phyloP scores from a whole-genome alignment of 306 rosid species.

The Sesbania bispinosa region DNA sequence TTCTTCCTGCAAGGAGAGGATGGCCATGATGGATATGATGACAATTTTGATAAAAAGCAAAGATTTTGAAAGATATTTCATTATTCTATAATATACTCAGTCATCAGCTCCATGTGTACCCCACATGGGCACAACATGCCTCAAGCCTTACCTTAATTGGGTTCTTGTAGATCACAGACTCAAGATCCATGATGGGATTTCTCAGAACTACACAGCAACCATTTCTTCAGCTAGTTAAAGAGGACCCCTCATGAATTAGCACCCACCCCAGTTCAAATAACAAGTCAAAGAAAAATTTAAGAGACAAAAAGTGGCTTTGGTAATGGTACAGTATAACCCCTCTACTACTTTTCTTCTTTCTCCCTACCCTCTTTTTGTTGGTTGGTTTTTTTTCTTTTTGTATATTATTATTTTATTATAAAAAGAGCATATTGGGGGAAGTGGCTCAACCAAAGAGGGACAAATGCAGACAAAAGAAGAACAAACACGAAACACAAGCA shows the following conservation, averaged over 20 bases:
- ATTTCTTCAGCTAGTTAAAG: slow-evolving; percentile 29
- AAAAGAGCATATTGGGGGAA: neutral
- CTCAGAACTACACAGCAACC: slow-evolving; percentile 35
- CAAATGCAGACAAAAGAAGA: slow-evolving; percentile 60
- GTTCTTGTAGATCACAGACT: slow-evolving; percentile 50
- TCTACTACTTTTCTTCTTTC: neutral
- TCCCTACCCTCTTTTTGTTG: slow-evolving; percentile 8
- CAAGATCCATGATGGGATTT: slow-evolving; percentile 67
- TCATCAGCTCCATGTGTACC: too few species aligned
- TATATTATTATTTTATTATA: neutral
- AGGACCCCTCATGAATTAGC: slow-evolving; percentile 32
- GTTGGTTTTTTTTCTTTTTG: too few species aligned
- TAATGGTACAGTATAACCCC: slow-evolving; percentile 27
- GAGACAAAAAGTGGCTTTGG: slow-evolving; percentile 26
- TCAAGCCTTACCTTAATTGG: slow-evolving; percentile 60
- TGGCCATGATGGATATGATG: neutral
- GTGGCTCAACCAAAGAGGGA: slow-evolving; percentile 35
- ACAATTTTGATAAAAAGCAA: slow-evolving; percentile 13
- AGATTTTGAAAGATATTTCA: slow-evolving; percentile 13
- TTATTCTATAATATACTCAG: too few species aligned
- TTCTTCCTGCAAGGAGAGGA: slow-evolving; percentile 53
- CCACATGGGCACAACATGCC: too few species aligned
- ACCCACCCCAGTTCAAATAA: slow-evolving; percentile 38
- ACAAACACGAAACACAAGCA: slow-evolving; percentile 41
- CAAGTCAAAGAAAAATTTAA: slow-evolving; percentile 24